Percentiles rank a stretch among this genome's conserved stretches.
Evolutionary conservation across 768 basidiomycete genomes (phyloP).

Genomic region (Lactarius deliciosus): DNA sequence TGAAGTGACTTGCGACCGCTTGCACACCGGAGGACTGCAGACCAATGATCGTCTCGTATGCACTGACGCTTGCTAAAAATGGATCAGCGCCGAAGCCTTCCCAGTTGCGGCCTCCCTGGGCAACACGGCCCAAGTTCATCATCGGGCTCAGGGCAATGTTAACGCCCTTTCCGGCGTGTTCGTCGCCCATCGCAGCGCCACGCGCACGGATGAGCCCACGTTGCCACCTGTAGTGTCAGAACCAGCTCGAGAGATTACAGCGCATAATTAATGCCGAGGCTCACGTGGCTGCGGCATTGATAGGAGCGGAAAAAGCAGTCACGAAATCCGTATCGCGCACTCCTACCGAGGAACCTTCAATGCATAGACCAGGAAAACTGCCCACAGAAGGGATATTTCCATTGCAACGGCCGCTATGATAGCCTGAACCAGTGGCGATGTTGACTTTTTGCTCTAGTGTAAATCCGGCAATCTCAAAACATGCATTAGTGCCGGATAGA

Average conservation of each 20-base stretch:
- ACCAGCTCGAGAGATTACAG: neutral
- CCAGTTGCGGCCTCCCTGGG: slow-evolving; percentile 86
- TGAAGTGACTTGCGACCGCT: slow-evolving; percentile 81
- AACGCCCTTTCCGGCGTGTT: slow-evolving; percentile 82
- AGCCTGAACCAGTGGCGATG: slow-evolving; percentile 39
- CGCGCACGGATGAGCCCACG: slow-evolving; percentile 74
- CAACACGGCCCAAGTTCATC: slow-evolving; percentile 87
- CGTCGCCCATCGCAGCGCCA: slow-evolving; percentile 78
- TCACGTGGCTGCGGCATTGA: slow-evolving; percentile 81
- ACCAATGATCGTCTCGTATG: slow-evolving; percentile 83
- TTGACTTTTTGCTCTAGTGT: slow-evolving; percentile 30
- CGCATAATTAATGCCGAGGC: slow-evolving; percentile 31
- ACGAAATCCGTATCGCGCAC: slow-evolving; percentile 75
- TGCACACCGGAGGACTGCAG: slow-evolving; percentile 79
- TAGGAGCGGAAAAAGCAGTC: slow-evolving; percentile 79
- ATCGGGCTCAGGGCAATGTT: slow-evolving; percentile 75
- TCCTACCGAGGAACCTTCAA: slow-evolving; percentile 77
- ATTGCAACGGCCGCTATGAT: slow-evolving; percentile 63
- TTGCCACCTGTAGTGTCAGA: slow-evolving; percentile 54
- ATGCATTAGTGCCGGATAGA: neutral
- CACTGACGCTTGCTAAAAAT: slow-evolving; percentile 71
- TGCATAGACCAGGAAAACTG: slow-evolving; percentile 65
- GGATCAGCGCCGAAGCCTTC: slow-evolving; percentile 96
- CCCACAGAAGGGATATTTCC: slow-evolving; percentile 58
- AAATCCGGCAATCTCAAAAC: slow-evolving; percentile 15